phyloP scores from a whole-genome alignment of 139 green algal species.

The Volvox reticuliferus region DNA sequence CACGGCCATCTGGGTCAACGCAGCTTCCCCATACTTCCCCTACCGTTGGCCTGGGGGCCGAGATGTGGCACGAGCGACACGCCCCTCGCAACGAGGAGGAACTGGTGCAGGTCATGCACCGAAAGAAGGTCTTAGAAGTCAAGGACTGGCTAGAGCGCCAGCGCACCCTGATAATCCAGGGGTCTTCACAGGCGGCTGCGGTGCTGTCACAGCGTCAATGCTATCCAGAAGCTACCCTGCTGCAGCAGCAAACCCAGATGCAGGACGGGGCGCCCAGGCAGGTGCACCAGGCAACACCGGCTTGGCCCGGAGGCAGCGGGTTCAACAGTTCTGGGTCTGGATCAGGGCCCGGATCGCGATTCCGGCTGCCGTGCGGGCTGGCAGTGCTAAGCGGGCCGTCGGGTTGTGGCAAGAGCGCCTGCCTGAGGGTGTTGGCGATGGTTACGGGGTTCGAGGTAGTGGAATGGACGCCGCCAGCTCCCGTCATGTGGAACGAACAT shows the following conservation, averaged over 20 bases:
- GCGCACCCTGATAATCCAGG: not conserved
- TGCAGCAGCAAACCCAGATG: not conserved
- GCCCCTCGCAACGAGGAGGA: slow-evolving; percentile 59
- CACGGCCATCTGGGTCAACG: too few species aligned
- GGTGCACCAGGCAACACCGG: not conserved
- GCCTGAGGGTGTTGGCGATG: slow-evolving; percentile 67
- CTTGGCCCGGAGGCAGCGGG: not conserved
- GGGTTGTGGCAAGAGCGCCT: slow-evolving; percentile 80
- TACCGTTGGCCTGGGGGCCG: not conserved
- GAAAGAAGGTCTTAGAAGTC: slow-evolving; percentile 81
- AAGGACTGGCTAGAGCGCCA: slow-evolving; percentile 72
- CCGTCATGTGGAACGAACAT: slow-evolving; percentile 76
- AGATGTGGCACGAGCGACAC: slow-evolving; percentile 72
- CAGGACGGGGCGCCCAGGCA: not conserved
- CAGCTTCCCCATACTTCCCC: too few species aligned
- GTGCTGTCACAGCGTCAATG: not conserved
- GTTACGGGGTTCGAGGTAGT: slow-evolving; percentile 72
- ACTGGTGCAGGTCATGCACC: slow-evolving; percentile 70
- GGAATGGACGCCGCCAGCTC: slow-evolving; percentile 76
- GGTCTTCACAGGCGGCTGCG: not conserved
- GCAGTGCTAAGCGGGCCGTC: slow-evolving; percentile 67
- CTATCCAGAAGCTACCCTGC: not conserved
- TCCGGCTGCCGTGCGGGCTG: not conserved
- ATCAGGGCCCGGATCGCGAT: too few species aligned
- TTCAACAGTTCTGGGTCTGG: not conserved